Conservation (phyloP, 1,139 yeast species). For the Magnusiomyces suaveolens region DNA sequence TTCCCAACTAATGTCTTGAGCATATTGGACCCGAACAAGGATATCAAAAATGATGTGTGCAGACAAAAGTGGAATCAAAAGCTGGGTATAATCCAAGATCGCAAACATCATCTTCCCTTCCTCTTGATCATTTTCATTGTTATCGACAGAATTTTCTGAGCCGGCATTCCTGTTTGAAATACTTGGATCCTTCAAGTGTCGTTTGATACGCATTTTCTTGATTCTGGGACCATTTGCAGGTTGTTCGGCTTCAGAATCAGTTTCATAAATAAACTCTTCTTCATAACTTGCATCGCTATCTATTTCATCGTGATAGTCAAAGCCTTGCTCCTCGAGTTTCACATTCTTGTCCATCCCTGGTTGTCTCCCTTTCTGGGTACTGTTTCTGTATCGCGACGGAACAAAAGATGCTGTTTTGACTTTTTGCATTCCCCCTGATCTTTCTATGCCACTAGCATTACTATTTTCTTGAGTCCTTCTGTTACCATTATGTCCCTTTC, state of each 20-base stretch:
- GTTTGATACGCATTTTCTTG: neutral
- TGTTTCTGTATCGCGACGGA: neutral
- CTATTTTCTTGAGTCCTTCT: neutral
- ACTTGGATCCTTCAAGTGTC: neutral
- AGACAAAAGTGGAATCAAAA: conserved; percentile 28
- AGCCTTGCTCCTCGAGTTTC: neutral
- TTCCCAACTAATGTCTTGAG: conserved; percentile 10
- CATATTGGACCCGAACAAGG: conserved; percentile 30
- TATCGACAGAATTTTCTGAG: neutral
- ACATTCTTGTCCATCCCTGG: neutral
- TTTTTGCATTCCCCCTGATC: neutral
- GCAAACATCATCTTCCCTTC: conserved; percentile 27
- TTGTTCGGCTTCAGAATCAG: neutral
- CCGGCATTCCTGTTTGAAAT: no score
- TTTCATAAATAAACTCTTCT: neutral
- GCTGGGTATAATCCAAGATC: conserved; percentile 27
- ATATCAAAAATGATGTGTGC: conserved; percentile 30
- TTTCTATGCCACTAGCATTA: neutral
- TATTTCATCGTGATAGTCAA: neutral
- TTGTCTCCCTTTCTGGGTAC: neutral
- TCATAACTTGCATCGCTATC: neutral
- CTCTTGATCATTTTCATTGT: conserved; percentile 17
- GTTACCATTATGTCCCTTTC: no score
- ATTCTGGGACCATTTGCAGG: conserved; percentile 1
- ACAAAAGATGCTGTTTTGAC: neutral